phyloP scores from a whole-genome alignment of 164 flowering plant genomes.

The Stephania japonica region DNA sequence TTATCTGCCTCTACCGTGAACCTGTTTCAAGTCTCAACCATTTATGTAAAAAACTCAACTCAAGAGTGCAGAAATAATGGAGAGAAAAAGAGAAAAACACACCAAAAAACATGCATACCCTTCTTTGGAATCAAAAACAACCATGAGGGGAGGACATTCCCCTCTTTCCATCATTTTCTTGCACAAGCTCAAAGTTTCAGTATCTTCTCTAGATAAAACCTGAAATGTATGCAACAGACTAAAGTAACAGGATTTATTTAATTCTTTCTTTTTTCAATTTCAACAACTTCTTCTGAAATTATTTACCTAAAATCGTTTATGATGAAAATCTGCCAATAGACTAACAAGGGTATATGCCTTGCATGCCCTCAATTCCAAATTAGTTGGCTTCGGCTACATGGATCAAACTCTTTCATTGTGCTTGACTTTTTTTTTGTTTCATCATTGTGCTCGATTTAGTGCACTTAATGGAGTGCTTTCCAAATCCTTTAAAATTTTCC shows the following conservation, averaged over 20 bases:
- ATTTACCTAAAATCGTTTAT: neutral
- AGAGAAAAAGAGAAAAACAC: neutral
- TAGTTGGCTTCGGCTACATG: no score
- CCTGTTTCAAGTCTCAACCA: conserved; percentile 38
- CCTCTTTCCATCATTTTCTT: conserved; percentile 83
- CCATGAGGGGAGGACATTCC: conserved; percentile 90
- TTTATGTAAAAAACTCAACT: neutral
- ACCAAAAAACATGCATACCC: conserved; percentile 61
- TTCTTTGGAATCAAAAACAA: conserved; percentile 76
- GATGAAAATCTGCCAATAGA: neutral
- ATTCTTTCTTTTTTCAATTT: neutral
- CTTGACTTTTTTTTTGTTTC: no score
- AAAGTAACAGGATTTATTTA: no score
- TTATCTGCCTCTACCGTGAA: conserved; percentile 92
- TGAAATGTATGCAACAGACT: conserved; percentile 22
- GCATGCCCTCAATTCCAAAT: no score
- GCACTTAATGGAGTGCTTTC: no score
- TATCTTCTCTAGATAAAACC: conserved; percentile 73
- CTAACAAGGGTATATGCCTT: no score
- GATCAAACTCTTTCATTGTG: no score
- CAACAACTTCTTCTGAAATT: neutral
- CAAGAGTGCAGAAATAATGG: neutral
- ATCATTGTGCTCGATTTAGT: no score
- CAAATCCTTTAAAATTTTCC: no score
- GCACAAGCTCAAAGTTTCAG: conserved; percentile 62